A percentile compares a stretch with the other conserved stretches of the same genome.
Conservation (phyloP, 2,329 filamentous ascomycete genomes). For the Hysterium pulicare region DNA sequence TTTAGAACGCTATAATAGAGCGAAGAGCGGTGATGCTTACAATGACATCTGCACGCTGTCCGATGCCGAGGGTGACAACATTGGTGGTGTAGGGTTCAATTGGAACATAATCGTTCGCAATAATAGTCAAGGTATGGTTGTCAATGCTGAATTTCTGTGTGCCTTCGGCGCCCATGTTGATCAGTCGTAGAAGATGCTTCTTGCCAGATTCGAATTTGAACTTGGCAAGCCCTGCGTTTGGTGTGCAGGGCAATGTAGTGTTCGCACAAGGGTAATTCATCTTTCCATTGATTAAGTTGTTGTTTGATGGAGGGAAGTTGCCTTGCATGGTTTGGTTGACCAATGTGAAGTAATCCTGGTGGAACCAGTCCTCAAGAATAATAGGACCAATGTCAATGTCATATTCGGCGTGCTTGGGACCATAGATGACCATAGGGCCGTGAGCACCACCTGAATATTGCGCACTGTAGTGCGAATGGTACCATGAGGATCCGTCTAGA, state of each 20-base stretch:
- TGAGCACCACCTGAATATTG: slow-evolving; percentile 26
- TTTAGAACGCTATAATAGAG: background rate
- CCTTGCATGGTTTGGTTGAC: slow-evolving; percentile 14
- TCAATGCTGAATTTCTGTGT: slow-evolving; percentile 45
- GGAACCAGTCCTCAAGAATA: slow-evolving; percentile 22
- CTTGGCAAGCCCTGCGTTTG: slow-evolving; percentile 20
- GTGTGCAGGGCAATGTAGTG: slow-evolving; percentile 22
- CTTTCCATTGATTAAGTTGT: slow-evolving; percentile 26
- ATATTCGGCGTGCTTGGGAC: slow-evolving; percentile 18
- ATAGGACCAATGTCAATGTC: slow-evolving; percentile 27
- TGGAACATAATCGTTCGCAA: slow-evolving; percentile 43
- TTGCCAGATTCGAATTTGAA: slow-evolving; percentile 42
- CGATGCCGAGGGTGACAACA: slow-evolving; percentile 40
- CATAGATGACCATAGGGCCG: slow-evolving; percentile 27
- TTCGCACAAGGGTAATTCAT: slow-evolving; percentile 26
- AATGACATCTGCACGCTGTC: slow-evolving; percentile 38
- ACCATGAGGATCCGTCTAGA: too few species aligned
- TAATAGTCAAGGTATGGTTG: slow-evolving; percentile 42
- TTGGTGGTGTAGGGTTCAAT: slow-evolving; percentile 40
- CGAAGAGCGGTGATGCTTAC: background rate
- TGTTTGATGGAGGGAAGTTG: slow-evolving; percentile 17
- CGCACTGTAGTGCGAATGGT: slow-evolving; percentile 21
- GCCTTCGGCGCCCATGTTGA: slow-evolving; percentile 42
- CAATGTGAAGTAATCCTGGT: slow-evolving; percentile 14
- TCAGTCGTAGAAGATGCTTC: slow-evolving; percentile 41